Base-by-base conservation (phyloP, 2,329 filamentous ascomycete genomes). In the Hypoxylon sp. region DNA sequence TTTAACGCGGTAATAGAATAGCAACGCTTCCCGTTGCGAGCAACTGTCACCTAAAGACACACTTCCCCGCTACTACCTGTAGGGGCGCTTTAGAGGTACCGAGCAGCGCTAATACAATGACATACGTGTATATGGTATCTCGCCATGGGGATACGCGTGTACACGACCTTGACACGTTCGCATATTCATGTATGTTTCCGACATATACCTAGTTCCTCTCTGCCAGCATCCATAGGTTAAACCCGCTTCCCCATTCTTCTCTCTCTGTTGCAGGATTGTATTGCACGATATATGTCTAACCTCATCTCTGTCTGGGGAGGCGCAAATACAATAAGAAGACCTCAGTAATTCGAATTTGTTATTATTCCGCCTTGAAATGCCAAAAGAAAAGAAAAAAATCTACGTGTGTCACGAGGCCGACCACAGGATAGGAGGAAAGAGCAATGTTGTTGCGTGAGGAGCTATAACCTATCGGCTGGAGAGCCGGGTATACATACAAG, bases 151-250 rank as follows among this genome's bases (percentile, higher is more conserved):
- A 3, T 3, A 6, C 6, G 11, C 7, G 25, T 14, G n/a, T 54
- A 48, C 33, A 13, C n/a, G 10, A n/a, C 35, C 31, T 37, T 37
- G 11, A 50, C 31, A 35, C 22, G 22, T 48, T 55, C 59, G 31
- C 42, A 30, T 62, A 6, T 33, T 42, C 42, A 50, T 62, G 60
- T 44, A 17, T 51, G 42, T 42, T 40, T 33, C 60, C 60, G 51
- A 30, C 13, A 30, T 40, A 10, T n/a, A 6, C 10, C 10, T 22
- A 10, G 33, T 35, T 35, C 8, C 13, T 46, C 50, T 46, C 17
- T 54, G 25, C 50, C 11, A 31, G 31, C 25, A 44, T 27, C 53
- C 22, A 33, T 13, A 14, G 30, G 33, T 11, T 3, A 17, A 31
- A 40, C 22, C 42, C 10, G 14, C n/a, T 17, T 11, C 5, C 1